Evolutionary conservation across 805 yeast species (phyloP), one percentile per base, ranked within the genome.

Genomic region (Kluyveromyces dobzhanskii): DNA sequence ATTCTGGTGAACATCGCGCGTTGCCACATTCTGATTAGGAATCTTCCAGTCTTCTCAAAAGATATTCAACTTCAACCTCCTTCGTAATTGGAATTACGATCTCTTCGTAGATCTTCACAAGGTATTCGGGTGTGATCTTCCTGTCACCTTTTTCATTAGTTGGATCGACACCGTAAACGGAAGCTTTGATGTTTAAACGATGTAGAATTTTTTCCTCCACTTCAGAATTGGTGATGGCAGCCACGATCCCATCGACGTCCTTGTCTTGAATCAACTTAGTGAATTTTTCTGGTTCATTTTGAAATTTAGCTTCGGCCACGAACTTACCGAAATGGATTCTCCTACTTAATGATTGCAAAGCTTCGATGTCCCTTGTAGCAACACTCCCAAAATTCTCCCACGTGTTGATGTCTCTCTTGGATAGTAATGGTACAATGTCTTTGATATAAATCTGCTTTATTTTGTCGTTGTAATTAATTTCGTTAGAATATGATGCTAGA

Each of bases 311-410:
- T 59, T 92, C 98, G 4, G 98, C 98, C 8, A 92, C 98, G 68
- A 90, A 92, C 62, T 84, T 85, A 36, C 98, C 98, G 64, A 90
- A 92, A 63, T 92, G 98, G 49, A 92, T 85, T 57, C 98, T 73
- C 53, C 98, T 71, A 7, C 95, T 83, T 32, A 92, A 64, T 4
- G 95, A 80, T 61, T 92, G 96, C 48, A 92, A 69, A 48, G 83
- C 76, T 48, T 84, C 94, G 41, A 90, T 83, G 57, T 92, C 98
- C 45, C 85, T 70, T 29, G 77, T 66, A 3, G 94, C 80, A 29
- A 92, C 85, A 19, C 94, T 81, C 1, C 98, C 98, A 40, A 78
- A 68, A 60, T 88, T 92, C 56, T 87, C 96, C 30, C 70, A 65
- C 53, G 87, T 94, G 41, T 87, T 94, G 1, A 85, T 81, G 25